Base-by-base conservation (phyloP, 129 eudicot genomes). In the Flaveria brownii region DNA sequence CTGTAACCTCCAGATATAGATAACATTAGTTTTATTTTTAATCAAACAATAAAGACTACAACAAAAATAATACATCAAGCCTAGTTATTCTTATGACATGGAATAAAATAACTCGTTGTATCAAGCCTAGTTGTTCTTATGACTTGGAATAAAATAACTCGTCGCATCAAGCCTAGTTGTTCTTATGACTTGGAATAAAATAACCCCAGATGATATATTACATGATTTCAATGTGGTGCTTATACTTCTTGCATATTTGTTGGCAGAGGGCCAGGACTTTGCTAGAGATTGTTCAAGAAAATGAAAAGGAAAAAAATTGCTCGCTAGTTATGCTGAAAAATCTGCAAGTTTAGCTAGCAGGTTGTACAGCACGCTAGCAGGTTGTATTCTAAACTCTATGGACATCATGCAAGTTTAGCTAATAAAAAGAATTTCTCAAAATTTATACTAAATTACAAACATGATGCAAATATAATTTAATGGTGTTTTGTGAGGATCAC, bases 51-150 rank as follows among this genome's bases (percentile, higher is more conserved):
- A 4, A 4, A 59, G 8, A 59, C 65, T 59, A 59, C 36, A 59
- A 23, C 23, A 47, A 18, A 11, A 42, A 28, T 0, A 43, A 59
- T 23, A 22, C 39, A 41, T 25, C 6, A 59, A 33, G 78, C 69
- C 77, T 73, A 41, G 56, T 22, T 55, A 67, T 28, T 55, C 77
- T 55, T 72, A 55, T 54, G 52, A 18, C 61, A 55, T 39, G 5
- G 0, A 30, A 30, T 30, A 30, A 26, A 39, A 73, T 57, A 57
- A 20, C 15, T 8, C 9, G 14, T 57, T 57, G 28, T 26, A 26
- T 26, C 30, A 26, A 26, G 30, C 30, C 2, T 26, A 41, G 56
- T 41, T 55, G 77, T 28, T 55, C 77, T 55, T 72, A 55, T 54
- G 52, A 18, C 61, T 36, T 39, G 5, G 5, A 3, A 30, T 30